These are phyloP conservation scores for Brassica rapa DNA, from an alignment of 345 rosid genomes.

Conservation along the genomic window DNA sequence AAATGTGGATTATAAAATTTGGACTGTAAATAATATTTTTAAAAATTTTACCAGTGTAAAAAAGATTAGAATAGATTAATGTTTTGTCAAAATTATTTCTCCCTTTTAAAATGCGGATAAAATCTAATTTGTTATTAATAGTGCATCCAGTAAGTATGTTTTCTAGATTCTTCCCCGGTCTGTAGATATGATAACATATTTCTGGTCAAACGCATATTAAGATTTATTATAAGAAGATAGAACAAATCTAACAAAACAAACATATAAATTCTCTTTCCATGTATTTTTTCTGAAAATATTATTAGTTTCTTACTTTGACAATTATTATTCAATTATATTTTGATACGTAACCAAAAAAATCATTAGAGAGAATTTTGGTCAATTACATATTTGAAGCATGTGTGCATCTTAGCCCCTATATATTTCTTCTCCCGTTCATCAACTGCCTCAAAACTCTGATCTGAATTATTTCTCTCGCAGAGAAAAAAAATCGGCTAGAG, in stretches of 20 bases:
- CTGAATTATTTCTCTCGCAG: neutral
- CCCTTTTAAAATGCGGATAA: no score
- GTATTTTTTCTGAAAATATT: conserved; percentile 1
- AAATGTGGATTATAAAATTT: no score
- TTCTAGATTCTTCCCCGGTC: neutral
- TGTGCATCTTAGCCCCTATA: conserved; percentile 16
- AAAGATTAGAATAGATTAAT: neutral
- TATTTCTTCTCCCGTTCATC: conserved; percentile 20
- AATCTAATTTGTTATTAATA: no score
- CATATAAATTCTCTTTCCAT: neutral
- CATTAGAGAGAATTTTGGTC: neutral
- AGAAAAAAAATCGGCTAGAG: neutral
- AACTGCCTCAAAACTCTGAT: conserved; percentile 12
- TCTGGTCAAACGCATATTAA: neutral
- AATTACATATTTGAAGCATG: neutral
- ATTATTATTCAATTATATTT: neutral
- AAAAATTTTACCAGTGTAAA: neutral
- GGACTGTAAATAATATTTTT: no score
- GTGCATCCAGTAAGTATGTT: neutral
- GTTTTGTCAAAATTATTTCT: neutral
- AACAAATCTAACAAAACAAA: neutral
- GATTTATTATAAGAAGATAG: neutral
- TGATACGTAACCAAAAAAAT: neutral
- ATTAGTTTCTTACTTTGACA: neutral
- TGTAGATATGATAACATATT: neutral